These are phyloP conservation scores for Penicillium desertorum DNA, from an alignment of 495 filamentous ascomycete species.

Conservation along the genomic window DNA sequence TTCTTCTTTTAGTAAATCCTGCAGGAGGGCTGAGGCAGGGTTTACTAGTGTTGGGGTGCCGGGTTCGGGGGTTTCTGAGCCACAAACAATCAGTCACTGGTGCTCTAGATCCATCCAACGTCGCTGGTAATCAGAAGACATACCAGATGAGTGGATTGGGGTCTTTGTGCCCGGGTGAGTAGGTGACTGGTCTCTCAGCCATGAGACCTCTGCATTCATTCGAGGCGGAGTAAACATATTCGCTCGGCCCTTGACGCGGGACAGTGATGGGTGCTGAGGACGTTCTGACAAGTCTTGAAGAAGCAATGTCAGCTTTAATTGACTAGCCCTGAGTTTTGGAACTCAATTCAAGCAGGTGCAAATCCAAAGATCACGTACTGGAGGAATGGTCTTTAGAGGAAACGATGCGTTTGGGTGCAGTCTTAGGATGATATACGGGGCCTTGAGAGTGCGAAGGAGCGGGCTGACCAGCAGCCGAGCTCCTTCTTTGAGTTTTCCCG, in stretches of 20 bases:
- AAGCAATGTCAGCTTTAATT: slow-evolving; percentile 12
- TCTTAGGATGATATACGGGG: slow-evolving; percentile 32
- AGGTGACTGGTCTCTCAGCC: slow-evolving; percentile 39
- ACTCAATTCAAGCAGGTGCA: slow-evolving; percentile 7
- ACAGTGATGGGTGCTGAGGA: slow-evolving; percentile 37
- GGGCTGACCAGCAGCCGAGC: slow-evolving; percentile 28
- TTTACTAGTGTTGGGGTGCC: slow-evolving; percentile 39
- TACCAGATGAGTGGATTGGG: slow-evolving; percentile 24
- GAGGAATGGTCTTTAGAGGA: slow-evolving; percentile 25
- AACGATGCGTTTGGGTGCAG: slow-evolving; percentile 19
- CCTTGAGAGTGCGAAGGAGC: slow-evolving; percentile 25
- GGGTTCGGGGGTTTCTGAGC: slow-evolving; percentile 32
- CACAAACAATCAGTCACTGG: slow-evolving; percentile 15
- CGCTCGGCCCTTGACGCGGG: slow-evolving; percentile 38
- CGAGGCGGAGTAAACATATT: slow-evolving; percentile 42
- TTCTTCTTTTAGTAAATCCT: slow-evolving; percentile 51
- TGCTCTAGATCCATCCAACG: not conserved
- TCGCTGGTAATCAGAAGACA: not conserved
- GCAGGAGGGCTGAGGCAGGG: slow-evolving; percentile 46
- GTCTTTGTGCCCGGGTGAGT: slow-evolving; percentile 21
- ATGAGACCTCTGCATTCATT: slow-evolving; percentile 34
- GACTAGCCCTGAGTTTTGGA: not conserved
- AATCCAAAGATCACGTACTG: slow-evolving; percentile 23
- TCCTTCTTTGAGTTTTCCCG: slow-evolving; percentile 31
- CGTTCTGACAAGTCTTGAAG: slow-evolving; percentile 26